Base-by-base conservation (phyloP, 2,329 filamentous ascomycete species). In the Xylariomycetidae sp. region DNA sequence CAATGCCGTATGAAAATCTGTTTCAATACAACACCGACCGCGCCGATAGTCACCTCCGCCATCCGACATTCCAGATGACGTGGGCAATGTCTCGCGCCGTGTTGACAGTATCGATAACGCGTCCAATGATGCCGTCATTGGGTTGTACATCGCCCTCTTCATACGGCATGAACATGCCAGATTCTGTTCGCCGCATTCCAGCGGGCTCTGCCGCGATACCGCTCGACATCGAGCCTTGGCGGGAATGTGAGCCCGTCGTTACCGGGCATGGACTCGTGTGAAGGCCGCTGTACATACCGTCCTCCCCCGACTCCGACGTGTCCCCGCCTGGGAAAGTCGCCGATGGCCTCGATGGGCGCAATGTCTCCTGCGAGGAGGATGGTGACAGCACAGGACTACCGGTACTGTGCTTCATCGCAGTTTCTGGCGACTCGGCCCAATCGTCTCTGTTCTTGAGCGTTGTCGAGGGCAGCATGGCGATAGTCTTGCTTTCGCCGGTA, bases 151-250 rank as follows among this genome's bases (percentile, higher is more conserved):
- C 84, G 39, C 78, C 78, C 47, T 88, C 82, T 47, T 88, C 84
- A 48, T 81, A 83, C 6, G 87, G 85, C 83, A 93, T 89, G 50
- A 94, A 83, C 85, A 94, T 93, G 47, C 87, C 88, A 24, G 86
- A 92, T 31, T 79, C 70, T 14, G 86, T 93, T 46, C 88, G 74
- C 42, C 82, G 78, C 68, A 93, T 80, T 32, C 80, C 79, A 13
- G 60, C 65, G 26, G 70, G 64, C 38, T 75, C 70, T 14, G 63
- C 65, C n/a, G 54, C 58, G n/a, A 74, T 57, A 40, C 64, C 70
- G 50, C 57, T 57, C 25, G 65, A 59, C n/a, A 71, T 44, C 10
- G 61, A 62, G 12, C 44, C 41, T n/a, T 44, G 45, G 25, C 43
- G 42, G 22, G 38, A 35, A 23, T 34, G 32, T 13, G 48, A 35